Conservation (phyloP, 1,284 basidiomycete species). For the Neonothopanus nambi region DNA sequence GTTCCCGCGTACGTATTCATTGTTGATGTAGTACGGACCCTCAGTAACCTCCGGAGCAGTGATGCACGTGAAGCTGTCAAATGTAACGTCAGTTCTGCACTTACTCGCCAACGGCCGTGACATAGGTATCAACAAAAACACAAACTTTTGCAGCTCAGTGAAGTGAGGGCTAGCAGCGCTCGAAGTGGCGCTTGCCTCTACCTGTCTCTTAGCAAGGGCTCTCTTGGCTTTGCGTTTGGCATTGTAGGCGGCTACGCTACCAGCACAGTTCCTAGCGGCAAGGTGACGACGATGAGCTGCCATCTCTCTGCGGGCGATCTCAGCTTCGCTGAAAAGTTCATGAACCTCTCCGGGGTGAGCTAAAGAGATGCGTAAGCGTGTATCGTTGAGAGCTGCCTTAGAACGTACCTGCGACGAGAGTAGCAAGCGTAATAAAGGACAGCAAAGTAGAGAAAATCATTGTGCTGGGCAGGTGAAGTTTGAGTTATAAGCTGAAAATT, state of each 20-base stretch:
- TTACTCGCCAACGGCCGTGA: too few relatives aligned
- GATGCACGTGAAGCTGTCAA: conserved; percentile 16
- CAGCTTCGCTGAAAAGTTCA: not conserved
- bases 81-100: not conserved
- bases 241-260: conserved; percentile 2
- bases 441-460: too few relatives aligned
- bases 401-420: too few relatives aligned
- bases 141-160: not conserved
- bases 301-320: not conserved
- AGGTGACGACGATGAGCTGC: conserved; percentile 4
- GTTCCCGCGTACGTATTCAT: conserved; percentile 19
- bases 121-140: too few relatives aligned
- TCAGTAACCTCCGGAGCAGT: conserved; percentile 20
- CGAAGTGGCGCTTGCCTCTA: not conserved
- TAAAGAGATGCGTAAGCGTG: too few relatives aligned
- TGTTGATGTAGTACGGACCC: conserved; percentile 24
- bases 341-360: not conserved
- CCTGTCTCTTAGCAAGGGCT: conserved; percentile 2
- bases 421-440: too few relatives aligned
- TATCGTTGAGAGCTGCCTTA: too few relatives aligned
- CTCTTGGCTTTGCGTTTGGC: conserved; percentile 6
- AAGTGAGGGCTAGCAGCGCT: not conserved
- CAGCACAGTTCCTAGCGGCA: not conserved
- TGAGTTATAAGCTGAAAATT: too few relatives aligned
- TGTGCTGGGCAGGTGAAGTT: too few relatives aligned